Base-by-base conservation (phyloP, 495 filamentous ascomycete species). In the Achaetomiella virescens region DNA sequence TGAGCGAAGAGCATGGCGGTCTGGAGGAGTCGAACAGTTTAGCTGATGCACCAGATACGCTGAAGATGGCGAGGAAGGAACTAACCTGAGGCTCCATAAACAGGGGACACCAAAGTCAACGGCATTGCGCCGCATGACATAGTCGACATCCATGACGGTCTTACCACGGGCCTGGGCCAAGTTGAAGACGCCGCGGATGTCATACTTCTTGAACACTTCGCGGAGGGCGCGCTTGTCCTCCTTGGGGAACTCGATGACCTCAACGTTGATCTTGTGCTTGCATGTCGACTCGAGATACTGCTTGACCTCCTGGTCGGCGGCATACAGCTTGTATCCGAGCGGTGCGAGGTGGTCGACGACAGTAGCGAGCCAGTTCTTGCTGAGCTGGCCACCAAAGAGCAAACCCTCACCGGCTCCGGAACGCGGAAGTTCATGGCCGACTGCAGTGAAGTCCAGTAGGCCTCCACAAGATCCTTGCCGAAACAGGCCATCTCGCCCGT, bases 81-180 rank as follows among this genome's bases (percentile, higher is more conserved):
- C 85, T 78, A 78, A 96, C 92, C 88, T 93, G 95, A 20, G 93
- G 92, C 75, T 98, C 93, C 91, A 97, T 97, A 72, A 97, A 98
- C 57, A 97, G 77, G 36, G 93, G 93, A 97, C 91, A 53, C 91
- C 91, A 70, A 98, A 98, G 75, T 98, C 93, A 40, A 98, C 95
- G 15, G 92, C 93, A 67, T 98, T 96, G 63, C 95, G 84, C 61
- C 93, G 84, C 93, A 97, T 98, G 44, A 97, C 91, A 61, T 98
- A 98, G 74, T 97, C 92, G 60, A 92, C 90, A 68, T 98, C 93
- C 50, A 88, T 75, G 56, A 90, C 75, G 22, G 85, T 91, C 78
- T 91, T 90, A 52, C 82, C 93, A 61, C 92, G 78, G 54, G 80
- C 83, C 67, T 84, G 84, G 49, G 91, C 91, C 63, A 98, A 76